These are phyloP conservation scores for Nicotiana noctiflora DNA, from an alignment of 257 asterid genomes.

Conservation along the genomic window DNA sequence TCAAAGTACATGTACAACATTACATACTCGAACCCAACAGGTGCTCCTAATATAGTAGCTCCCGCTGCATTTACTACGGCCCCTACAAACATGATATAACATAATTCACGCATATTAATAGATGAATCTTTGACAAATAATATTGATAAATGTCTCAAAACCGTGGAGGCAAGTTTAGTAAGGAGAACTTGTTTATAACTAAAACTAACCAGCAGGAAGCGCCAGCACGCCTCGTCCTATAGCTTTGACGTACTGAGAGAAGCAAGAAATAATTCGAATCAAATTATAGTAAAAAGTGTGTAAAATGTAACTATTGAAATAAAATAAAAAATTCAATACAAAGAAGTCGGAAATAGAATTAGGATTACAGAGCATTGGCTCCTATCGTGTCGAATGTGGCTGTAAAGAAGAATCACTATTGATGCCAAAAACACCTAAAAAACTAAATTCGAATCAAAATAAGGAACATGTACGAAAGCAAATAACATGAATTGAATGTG, in stretches of 20 bases:
- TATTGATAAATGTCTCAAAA: not conserved
- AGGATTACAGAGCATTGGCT: too few species aligned
- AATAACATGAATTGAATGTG: too few species aligned
- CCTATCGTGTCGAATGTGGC: too few species aligned
- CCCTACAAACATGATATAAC: conserved; percentile 37
- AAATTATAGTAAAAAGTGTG: not conserved
- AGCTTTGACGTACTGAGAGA: conserved; percentile 58
- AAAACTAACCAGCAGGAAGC: conserved; percentile 64
- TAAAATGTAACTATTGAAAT: not conserved
- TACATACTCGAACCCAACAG: conserved; percentile 77
- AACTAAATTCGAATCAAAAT: too few species aligned
- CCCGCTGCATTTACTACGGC: conserved; percentile 63
- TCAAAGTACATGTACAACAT: conserved; percentile 12
- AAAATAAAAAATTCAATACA: conserved; percentile 2
- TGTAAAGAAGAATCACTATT: too few species aligned
- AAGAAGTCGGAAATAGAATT: not conserved
- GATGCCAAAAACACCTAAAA: too few species aligned
- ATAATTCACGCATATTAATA: not conserved
- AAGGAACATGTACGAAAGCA: too few species aligned
- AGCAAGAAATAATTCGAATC: not conserved
- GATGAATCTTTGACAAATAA: not conserved
- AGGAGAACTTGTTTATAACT: too few species aligned
- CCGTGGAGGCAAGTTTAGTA: too few species aligned
- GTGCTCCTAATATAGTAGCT: conserved; percentile 92
- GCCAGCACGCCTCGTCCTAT: conserved; percentile 58